phyloP scores from a whole-genome alignment of 83 land plant genomes.

The Larix sibirica region DNA sequence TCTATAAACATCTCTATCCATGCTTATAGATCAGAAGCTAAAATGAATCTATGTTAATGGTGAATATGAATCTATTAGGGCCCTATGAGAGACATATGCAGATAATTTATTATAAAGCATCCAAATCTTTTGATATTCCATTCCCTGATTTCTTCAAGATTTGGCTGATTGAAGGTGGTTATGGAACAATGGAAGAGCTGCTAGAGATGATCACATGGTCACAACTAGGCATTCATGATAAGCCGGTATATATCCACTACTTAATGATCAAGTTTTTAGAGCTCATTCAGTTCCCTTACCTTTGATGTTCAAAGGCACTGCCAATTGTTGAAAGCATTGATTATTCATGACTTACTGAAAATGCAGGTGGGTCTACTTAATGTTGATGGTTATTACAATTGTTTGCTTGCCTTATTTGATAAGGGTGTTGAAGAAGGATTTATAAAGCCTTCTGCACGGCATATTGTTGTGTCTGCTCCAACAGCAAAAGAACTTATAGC shows the following conservation, averaged over 20 bases:
- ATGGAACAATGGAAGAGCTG: constrained; percentile 88
- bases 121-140: no score
- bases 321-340: no score
- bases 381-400: constrained; percentile 66
- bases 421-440: constrained; percentile 82
- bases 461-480: constrained; percentile 56
- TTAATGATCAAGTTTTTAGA: no score
- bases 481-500: constrained; percentile 47
- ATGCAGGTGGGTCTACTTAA: constrained; percentile 67
- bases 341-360: no score
- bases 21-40: no score
- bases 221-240: constrained; percentile 89
- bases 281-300: no score
- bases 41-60: no score
- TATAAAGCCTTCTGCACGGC: constrained; percentile 53
- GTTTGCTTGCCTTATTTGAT: constrained; percentile 55
- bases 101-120: no score
- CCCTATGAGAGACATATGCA: no score
- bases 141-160: background rate
- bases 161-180: constrained; percentile 64
- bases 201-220: constrained; percentile 92
- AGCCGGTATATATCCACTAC: constrained; percentile 42
- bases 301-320: no score
- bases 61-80: no score
- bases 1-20: no score